phyloP scores from a whole-genome alignment of 2,329 filamentous ascomycete species.

The Orbilia oligospora region DNA sequence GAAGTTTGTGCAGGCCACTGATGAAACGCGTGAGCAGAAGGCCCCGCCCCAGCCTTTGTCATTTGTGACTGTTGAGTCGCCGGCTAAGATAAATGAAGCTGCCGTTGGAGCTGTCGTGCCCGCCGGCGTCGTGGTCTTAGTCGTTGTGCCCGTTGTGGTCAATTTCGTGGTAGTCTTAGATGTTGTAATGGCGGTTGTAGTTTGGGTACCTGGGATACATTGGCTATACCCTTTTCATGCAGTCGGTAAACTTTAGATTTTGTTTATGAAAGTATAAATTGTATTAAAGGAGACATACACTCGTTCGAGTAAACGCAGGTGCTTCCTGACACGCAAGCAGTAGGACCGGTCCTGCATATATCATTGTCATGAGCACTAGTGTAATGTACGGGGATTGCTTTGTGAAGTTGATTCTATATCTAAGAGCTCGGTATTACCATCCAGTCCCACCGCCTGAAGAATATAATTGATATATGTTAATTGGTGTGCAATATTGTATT shows the following conservation, averaged over 20 bases:
- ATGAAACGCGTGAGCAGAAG: constrained; percentile 30
- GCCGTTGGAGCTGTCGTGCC: neutral
- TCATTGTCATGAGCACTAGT: too few species aligned
- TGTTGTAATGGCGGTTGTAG: neutral
- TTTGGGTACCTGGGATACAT: too few species aligned
- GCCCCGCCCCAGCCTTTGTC: constrained; percentile 41
- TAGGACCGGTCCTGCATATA: constrained; percentile 12
- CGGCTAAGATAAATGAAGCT: constrained; percentile 24
- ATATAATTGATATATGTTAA: too few species aligned
- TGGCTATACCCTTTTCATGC: too few species aligned
- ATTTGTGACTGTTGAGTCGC: constrained; percentile 36
- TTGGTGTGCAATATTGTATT: too few species aligned
- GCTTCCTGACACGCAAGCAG: constrained; percentile 23
- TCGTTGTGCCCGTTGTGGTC: constrained; percentile 1
- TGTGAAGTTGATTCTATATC: too few species aligned
- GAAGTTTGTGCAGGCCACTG: constrained; percentile 26
- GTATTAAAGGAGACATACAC: constrained; percentile 4
- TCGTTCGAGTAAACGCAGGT: constrained; percentile 26
- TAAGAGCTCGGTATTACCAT: too few species aligned
- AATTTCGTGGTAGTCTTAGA: constrained; percentile 12
- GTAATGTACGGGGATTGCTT: too few species aligned
- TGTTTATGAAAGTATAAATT: neutral
- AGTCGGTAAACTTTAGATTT: too few species aligned
- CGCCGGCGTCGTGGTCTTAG: neutral
- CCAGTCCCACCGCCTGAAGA: too few species aligned